Evolutionary conservation across 2,329 filamentous ascomycete genomes (phyloP), one percentile per base, ranked within the genome.

Genomic region (Hawksworthiomyces lignivorus): DNA sequence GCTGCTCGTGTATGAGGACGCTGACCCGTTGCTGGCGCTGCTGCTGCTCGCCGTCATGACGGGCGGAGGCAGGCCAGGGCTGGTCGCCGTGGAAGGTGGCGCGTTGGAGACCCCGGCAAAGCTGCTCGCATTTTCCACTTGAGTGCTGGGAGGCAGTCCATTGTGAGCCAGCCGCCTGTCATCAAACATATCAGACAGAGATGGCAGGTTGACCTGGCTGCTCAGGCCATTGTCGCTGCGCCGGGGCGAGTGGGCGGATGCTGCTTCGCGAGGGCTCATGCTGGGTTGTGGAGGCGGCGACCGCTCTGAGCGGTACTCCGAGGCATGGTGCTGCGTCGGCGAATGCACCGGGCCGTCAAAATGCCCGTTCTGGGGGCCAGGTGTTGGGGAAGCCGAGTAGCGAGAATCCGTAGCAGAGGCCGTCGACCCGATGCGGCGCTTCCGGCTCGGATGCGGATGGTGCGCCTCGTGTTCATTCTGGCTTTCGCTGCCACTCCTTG

Each of bases 131-230:
- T n/a, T n/a, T n/a, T n/a, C n/a, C n/a, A n/a, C n/a, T n/a, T 5
- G 44, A 6, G 12, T 19, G 2, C 30, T 41, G 12, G 48, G 54
- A 12, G 48, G 17, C 7, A 53, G 46, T 21, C n/a, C n/a, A n/a
- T n/a, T n/a, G n/a, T n/a, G n/a, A n/a, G n/a, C n/a, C n/a, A 54
- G 39, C 5, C 48, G 44, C 11, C 59, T 56, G 33, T 59, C 55
- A n/a, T 68, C 67, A 24, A 73, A 59, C 52, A 73, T 62, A 44
- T 72, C 66, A 2, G 66, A 70, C 7, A 73, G 51, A 0, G 68
- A 68, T 5, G 70, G 70, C 3, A 74, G 56, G 26, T 60, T 59
- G 24, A 61, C 59, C 11, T 63, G 60, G 17, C 53, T 47, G 17
- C 44, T 53, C 10, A 11, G 24, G 21, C 24, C 36, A 11, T 26